Evolutionary conservation across 495 filamentous ascomycete genomes (phyloP).

Genomic region (Penicillium simplicissimum): DNA sequence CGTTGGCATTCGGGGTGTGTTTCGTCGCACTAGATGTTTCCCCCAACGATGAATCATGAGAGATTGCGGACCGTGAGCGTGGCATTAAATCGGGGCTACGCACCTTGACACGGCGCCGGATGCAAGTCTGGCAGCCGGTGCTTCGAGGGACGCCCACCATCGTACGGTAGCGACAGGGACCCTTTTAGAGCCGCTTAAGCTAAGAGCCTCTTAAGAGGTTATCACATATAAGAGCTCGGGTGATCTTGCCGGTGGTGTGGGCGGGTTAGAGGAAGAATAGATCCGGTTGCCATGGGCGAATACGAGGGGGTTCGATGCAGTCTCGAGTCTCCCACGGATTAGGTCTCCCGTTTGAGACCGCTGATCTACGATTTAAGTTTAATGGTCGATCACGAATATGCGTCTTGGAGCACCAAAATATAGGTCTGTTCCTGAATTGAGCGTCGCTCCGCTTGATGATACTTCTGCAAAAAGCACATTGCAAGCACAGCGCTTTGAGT

Average conservation of each 20-base stretch:
- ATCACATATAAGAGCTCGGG: neutral
- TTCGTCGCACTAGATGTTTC: constrained; percentile 18
- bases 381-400: neutral
- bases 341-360: neutral
- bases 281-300: neutral
- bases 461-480: no score
- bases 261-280: neutral
- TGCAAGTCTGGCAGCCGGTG: constrained; percentile 6
- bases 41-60: no score
- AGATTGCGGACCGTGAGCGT: neutral
- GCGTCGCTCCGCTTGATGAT: no score
- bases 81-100: neutral
- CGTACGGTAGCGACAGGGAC: neutral
- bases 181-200: neutral
- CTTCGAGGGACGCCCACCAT: constrained; percentile 13
- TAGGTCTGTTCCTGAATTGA: no score
- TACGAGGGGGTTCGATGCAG: neutral
- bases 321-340: neutral
- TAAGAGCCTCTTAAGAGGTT: neutral
- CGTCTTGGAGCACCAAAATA: no score
- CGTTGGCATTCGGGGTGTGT: constrained; percentile 30
- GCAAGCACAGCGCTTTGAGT: no score
- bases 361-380: neutral
- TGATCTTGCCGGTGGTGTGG: neutral
- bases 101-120: constrained; percentile 8